phyloP scores from a whole-genome alignment of 306 rosid genomes.

The Pterocarpus macrocarpus region DNA sequence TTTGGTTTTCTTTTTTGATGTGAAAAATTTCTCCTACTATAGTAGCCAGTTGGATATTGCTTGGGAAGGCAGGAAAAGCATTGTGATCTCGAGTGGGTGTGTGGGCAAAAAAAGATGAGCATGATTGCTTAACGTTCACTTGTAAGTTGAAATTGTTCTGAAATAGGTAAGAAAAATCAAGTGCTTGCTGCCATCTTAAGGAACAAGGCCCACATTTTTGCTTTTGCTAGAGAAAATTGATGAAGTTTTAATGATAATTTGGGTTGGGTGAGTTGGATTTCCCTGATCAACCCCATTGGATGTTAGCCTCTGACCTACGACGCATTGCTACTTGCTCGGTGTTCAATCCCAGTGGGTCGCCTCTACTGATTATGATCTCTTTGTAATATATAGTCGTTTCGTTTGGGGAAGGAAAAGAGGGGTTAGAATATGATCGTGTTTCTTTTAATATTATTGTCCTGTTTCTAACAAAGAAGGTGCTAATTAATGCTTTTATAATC shows the following conservation, averaged over 20 bases:
- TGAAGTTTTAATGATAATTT: constrained; percentile 41
- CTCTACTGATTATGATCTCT: neutral
- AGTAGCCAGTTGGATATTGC: constrained; percentile 64
- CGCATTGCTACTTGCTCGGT: constrained; percentile 21
- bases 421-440: neutral
- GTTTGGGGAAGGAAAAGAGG: neutral
- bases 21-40: neutral
- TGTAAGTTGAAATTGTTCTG: constrained; percentile 41
- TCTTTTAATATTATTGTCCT: neutral
- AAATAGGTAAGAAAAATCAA: constrained; percentile 38
- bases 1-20: no score
- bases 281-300: constrained; percentile 28
- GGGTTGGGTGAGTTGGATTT: constrained; percentile 23
- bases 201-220: constrained; percentile 45
- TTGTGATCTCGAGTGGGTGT: constrained; percentile 49
- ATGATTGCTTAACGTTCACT: constrained; percentile 54
- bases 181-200: constrained; percentile 57
- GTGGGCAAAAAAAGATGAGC: constrained; percentile 35
- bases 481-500: neutral
- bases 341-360: constrained; percentile 23
- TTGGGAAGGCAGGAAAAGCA: constrained; percentile 66
- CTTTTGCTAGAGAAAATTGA: constrained; percentile 17
- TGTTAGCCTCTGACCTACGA: constrained; percentile 48
- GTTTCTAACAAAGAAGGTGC: neutral
- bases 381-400: neutral